Evolutionary conservation across 768 basidiomycete species (phyloP).

Genomic region (Mrakia blollopis): DNA sequence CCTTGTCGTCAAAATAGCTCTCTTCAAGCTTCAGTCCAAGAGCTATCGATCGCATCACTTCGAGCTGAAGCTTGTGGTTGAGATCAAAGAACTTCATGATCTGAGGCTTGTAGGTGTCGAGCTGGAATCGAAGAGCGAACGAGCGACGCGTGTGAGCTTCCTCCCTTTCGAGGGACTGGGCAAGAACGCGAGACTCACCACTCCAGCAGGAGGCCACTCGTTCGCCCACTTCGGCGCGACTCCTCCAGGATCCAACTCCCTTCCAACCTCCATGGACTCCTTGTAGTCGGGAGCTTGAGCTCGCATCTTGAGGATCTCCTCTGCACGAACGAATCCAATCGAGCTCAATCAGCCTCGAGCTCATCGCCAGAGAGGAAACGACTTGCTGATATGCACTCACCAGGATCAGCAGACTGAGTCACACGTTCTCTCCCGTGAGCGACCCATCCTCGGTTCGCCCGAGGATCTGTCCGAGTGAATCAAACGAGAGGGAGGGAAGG

Average conservation of each 20-base stretch:
- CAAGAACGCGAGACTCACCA: slow-evolving; percentile 41
- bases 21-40: slow-evolving; percentile 70
- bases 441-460: slow-evolving; percentile 80
- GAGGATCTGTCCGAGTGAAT: slow-evolving; percentile 54
- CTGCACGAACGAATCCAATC: slow-evolving; percentile 35
- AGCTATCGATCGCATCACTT: slow-evolving; percentile 81
- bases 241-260: slow-evolving; percentile 60
- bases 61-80: slow-evolving; percentile 61
- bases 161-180: not conserved
- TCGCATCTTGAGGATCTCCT: slow-evolving; percentile 70
- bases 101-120: slow-evolving; percentile 17
- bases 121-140: not conserved
- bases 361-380: too few species aligned
- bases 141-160: not conserved
- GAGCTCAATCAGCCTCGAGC: too few species aligned
- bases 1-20: slow-evolving; percentile 66
- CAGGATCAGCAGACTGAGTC: slow-evolving; percentile 59
- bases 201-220: slow-evolving; percentile 65
- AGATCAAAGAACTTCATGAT: slow-evolving; percentile 25
- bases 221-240: slow-evolving; percentile 47
- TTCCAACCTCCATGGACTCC: slow-evolving; percentile 83
- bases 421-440: slow-evolving; percentile 74
- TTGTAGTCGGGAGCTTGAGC: slow-evolving; percentile 61
- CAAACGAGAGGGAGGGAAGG: too few species aligned
- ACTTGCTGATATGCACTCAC: not conserved